Conservation (phyloP, 139 green algal species). For the Picochlorum sp. region DNA sequence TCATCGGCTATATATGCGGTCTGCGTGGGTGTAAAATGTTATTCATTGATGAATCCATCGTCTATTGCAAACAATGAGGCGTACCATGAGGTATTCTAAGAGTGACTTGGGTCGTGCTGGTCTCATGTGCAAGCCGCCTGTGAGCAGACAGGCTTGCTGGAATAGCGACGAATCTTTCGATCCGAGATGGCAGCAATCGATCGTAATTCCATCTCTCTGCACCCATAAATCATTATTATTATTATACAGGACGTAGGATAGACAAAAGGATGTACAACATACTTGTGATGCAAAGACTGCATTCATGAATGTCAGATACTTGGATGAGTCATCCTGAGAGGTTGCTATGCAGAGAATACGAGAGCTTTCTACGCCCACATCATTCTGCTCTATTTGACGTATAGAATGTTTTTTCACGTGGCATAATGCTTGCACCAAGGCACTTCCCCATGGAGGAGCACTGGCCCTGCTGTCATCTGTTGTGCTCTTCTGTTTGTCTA, state of each 20-base stretch:
- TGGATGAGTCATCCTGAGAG: conserved; percentile 35
- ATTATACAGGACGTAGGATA: not conserved
- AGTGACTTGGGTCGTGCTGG: conserved; percentile 16
- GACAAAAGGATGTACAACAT: not conserved
- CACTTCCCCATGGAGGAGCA: no score
- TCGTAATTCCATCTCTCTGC: conserved; percentile 40
- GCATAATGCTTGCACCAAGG: no score
- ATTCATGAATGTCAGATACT: conserved; percentile 72
- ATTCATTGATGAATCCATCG: not conserved
- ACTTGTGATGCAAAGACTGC: conserved; percentile 50
- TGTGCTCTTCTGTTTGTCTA: no score
- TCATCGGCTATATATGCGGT: conserved; percentile 19
- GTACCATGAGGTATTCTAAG: conserved; percentile 25
- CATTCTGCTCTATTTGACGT: not conserved
- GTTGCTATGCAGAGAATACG: conserved; percentile 44
- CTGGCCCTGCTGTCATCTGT: no score
- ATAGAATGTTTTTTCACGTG: no score
- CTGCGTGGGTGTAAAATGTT: not conserved
- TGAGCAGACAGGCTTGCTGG: conserved; percentile 45
- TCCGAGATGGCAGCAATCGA: conserved; percentile 57
- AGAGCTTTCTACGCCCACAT: not conserved
- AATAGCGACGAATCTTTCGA: conserved; percentile 45
- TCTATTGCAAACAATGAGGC: conserved; percentile 8
- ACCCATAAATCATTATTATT: not conserved
- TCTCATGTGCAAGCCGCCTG: conserved; percentile 46